Evolutionary conservation across 2,329 filamentous ascomycete genomes (phyloP).

Genomic region (Xylariales sp.): DNA sequence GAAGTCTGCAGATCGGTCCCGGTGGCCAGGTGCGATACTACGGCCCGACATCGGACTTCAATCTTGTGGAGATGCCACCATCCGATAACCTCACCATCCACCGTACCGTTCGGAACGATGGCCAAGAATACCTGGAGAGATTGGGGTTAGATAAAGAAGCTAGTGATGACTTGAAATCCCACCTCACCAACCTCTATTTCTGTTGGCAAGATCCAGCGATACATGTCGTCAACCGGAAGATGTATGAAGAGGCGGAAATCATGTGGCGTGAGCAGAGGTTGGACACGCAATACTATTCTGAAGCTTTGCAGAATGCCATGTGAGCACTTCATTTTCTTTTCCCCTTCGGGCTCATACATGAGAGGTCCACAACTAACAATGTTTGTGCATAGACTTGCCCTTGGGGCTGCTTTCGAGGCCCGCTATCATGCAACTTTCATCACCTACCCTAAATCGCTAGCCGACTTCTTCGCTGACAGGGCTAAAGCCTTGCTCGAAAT

Average conservation of each 20-base stretch:
- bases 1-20: constrained; percentile 17
- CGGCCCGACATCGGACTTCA: constrained; percentile 22
- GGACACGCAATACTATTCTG: constrained; percentile 6
- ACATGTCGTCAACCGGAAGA: constrained; percentile 2
- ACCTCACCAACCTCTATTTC: constrained; percentile 6
- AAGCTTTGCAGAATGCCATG: constrained; percentile 7
- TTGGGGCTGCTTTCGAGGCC: constrained; percentile 37
- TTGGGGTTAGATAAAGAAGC: constrained; percentile 4
- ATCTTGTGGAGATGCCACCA: constrained; percentile 17
- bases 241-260: constrained; percentile 5
- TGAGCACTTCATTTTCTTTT: not conserved
- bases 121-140: constrained; percentile 18
- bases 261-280: not conserved
- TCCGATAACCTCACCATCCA: constrained; percentile 18
- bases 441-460: constrained; percentile 27
- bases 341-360: no score
- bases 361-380: no score
- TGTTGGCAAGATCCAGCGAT: constrained; percentile 5
- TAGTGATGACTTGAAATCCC: not conserved
- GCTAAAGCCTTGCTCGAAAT: constrained; percentile 40
- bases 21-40: constrained; percentile 19
- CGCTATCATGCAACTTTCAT: constrained; percentile 37
- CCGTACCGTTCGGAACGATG: constrained; percentile 19
- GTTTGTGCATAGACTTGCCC: constrained; percentile 36
- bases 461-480: constrained; percentile 36